phyloP scores from a whole-genome alignment of 495 filamentous ascomycete genomes.

The Gamarada debralockiae region DNA sequence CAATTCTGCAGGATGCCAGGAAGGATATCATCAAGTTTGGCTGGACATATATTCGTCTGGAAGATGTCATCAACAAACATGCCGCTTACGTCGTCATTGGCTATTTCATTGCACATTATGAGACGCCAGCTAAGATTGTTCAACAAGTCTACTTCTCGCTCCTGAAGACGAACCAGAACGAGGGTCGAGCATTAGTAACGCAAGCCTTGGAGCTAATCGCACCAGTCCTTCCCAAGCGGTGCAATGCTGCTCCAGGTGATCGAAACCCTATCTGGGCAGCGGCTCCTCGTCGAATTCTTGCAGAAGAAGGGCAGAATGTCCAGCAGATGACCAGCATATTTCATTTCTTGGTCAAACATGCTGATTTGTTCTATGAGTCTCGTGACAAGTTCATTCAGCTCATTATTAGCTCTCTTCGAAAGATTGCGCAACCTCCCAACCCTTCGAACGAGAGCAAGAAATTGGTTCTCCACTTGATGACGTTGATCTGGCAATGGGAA shows the following conservation, averaged over 20 bases:
- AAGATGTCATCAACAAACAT: constrained; percentile 99
- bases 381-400: constrained; percentile 84
- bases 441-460: constrained; percentile 92
- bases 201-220: constrained; percentile 93
- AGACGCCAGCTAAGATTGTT: constrained; percentile 94
- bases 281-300: constrained; percentile 84
- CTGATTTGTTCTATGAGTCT: constrained; percentile 91
- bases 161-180: constrained; percentile 88
- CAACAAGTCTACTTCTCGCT: constrained; percentile 90
- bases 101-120: constrained; percentile 96
- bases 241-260: constrained; percentile 40
- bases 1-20: constrained; percentile 78
- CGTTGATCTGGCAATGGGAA: constrained; percentile 90
- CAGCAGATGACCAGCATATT: constrained; percentile 98
- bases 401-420: constrained; percentile 83
- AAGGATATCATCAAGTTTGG: constrained; percentile 99
- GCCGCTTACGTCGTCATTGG: constrained; percentile 95
- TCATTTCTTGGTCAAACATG: constrained; percentile 89
- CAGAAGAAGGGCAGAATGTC: constrained; percentile 93
- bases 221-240: constrained; percentile 82
- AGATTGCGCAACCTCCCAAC: constrained; percentile 80
- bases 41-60: constrained; percentile 96
- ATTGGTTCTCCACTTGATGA: constrained; percentile 84
- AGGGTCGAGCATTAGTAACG: constrained; percentile 86
- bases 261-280: constrained; percentile 76